Evolutionary conservation across 192 early-diverging fungal genomes (phyloP), one percentile per base, ranked within the genome.

Genomic region (Glomus cerebriforme): DNA sequence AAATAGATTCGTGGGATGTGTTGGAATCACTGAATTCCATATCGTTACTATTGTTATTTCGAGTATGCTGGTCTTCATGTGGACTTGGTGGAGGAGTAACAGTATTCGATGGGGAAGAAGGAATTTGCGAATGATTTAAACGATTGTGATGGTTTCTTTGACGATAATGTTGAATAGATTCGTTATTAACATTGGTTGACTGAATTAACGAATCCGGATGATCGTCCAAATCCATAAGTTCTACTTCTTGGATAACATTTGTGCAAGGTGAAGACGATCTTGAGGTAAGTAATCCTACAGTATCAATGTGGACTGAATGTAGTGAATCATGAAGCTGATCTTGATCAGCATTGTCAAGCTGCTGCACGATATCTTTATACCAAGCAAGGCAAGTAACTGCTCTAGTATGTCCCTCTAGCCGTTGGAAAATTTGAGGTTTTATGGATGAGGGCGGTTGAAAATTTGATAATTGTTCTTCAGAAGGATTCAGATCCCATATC

Each of bases 311-410:
- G 22, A 68, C 7, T 26, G 59, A 26, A 60, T n/a, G 26, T 7
- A 26, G 45, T 63, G 27, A 34, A 68, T 68, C 17, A 68, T 68
- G 12, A 15, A 19, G 32, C 27, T 37, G 66, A 34, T 34, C 32
- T 24, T 68, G 66, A 35, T 67, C 32, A 34, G 7, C 6, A 35
- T 31, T 9, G 3, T 35, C 32, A 19, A 68, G 27, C 32, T 68
- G 66, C 19, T 39, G 29, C 32, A 22, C 32, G 10, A 68, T 37
- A 37, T 68, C 66, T 68, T 68, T 68, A 68, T 68, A 34, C 66
- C 66, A 73, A n/a, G 71, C n/a, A 13, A 73, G 31, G 27, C 71
- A 58, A 26, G 71, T 73, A 26, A 73, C 26, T 24, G 71, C 71
- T 54, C 54, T 73, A 10, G 54, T 54, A 73, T 73, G 45, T 7